phyloP scores from a whole-genome alignment of 2,329 filamentous ascomycete species.

The Colletotrichum sp. region DNA sequence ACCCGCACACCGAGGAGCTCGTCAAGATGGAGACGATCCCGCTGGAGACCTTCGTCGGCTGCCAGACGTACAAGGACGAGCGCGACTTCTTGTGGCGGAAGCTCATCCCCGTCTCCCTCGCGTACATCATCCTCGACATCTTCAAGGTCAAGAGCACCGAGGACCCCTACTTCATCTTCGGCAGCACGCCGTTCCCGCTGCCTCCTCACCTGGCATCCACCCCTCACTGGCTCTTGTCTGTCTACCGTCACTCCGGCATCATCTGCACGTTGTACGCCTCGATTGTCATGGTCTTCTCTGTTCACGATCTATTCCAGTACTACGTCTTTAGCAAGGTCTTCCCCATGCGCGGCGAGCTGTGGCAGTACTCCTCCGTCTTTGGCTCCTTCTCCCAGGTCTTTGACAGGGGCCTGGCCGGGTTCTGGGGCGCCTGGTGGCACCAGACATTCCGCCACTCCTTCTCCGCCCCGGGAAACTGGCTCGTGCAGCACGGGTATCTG shows the following conservation, averaged over 20 bases:
- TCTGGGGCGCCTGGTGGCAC: conserved; percentile 91
- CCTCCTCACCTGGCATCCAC: conserved; percentile 48
- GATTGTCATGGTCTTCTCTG: conserved; percentile 64
- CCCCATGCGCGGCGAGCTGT: conserved; percentile 54
- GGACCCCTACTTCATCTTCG: conserved; percentile 78
- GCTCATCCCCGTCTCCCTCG: conserved; percentile 50
- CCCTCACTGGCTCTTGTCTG: conserved; percentile 49
- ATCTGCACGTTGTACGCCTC: conserved; percentile 62
- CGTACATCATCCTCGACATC: conserved; percentile 73
- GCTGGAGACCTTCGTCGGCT: conserved; percentile 49
- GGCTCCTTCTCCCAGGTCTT: conserved; percentile 61
- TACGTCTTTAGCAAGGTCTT: conserved; percentile 55
- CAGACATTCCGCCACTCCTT: conserved; percentile 84
- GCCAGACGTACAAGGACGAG: conserved; percentile 45
- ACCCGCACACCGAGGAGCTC: conserved; percentile 40
- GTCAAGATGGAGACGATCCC: conserved; percentile 48
- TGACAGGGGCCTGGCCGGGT: conserved; percentile 76
- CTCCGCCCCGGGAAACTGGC: conserved; percentile 58
- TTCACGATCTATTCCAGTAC: conserved; percentile 63
- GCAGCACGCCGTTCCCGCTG: conserved; percentile 42
- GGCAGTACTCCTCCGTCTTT: conserved; percentile 59
- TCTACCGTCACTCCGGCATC: conserved; percentile 62
- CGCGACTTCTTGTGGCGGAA: conserved; percentile 49
- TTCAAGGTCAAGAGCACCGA: conserved; percentile 71
- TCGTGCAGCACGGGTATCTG: conserved; percentile 47